A percentile compares a stretch with the other conserved stretches of the same genome.
Conservation (phyloP, 2,329 filamentous ascomycete genomes). For the Trichoderma atrobrunneum region DNA sequence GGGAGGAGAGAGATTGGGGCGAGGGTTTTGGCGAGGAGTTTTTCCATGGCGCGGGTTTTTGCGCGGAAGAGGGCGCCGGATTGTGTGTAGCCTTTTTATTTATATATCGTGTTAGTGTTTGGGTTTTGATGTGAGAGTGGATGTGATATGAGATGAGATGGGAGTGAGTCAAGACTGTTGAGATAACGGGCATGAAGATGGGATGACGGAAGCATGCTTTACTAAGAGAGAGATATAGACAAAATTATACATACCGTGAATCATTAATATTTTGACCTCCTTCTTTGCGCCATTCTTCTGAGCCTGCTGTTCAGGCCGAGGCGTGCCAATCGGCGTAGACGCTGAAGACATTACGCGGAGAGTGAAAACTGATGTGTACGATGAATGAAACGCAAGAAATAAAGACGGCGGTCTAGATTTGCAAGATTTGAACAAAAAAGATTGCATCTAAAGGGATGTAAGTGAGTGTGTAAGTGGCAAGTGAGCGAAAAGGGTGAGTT, state of each 20-base stretch:
- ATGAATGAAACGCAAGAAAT: slow-evolving; percentile 23
- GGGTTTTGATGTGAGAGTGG: background rate
- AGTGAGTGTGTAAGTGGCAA: background rate
- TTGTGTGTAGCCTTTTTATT: slow-evolving; percentile 73
- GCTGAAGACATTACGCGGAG: slow-evolving; percentile 30
- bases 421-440: background rate
- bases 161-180: background rate
- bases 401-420: background rate
- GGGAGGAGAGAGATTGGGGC: slow-evolving; percentile 53
- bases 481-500: background rate
- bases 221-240: background rate
- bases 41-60: slow-evolving; percentile 85
- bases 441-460: background rate
- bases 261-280: slow-evolving; percentile 69
- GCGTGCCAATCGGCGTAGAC: slow-evolving; percentile 22
- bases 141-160: background rate
- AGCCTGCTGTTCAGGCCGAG: slow-evolving; percentile 27
- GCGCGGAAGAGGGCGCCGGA: slow-evolving; percentile 79
- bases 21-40: slow-evolving; percentile 73
- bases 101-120: background rate
- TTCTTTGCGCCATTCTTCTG: slow-evolving; percentile 41
- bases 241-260: slow-evolving; percentile 57
- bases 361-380: background rate
- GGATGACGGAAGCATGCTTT: background rate
- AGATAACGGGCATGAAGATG: background rate